phyloP scores from a whole-genome alignment of 2,329 filamentous ascomycete species.

The Aspergillus melleus region DNA sequence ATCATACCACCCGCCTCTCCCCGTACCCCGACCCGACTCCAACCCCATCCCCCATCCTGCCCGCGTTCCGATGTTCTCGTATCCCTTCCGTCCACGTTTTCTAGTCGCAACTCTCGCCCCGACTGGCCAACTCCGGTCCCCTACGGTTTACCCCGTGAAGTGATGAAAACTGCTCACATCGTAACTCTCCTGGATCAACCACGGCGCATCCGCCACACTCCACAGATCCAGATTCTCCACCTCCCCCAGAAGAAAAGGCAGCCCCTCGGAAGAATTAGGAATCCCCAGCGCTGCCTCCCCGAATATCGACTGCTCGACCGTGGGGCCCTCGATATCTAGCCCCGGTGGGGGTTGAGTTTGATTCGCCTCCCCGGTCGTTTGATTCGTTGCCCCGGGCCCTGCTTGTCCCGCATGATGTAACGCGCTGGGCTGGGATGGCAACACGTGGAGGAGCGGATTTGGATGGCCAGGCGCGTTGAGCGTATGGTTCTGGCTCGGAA shows the following conservation, averaged over 20 bases:
- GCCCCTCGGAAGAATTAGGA: background rate
- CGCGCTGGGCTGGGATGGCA: background rate
- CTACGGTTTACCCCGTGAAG: background rate
- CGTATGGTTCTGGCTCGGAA: background rate
- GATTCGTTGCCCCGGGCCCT: background rate
- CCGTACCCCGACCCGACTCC: background rate
- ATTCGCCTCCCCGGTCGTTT: background rate
- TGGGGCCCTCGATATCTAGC: background rate
- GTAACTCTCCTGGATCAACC: slow-evolving; percentile 31
- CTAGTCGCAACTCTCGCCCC: background rate
- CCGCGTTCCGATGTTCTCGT: background rate
- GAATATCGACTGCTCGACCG: background rate
- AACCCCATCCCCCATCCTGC: background rate
- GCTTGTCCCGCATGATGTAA: background rate
- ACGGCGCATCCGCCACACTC: slow-evolving; percentile 36
- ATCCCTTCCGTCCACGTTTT: background rate
- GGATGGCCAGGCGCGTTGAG: background rate
- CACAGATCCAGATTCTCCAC: slow-evolving; percentile 22
- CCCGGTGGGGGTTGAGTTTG: background rate
- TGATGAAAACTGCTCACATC: background rate
- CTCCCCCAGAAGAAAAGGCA: background rate
- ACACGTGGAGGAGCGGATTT: background rate
- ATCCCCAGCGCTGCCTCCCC: background rate
- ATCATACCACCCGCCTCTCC: background rate
- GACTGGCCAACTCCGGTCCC: background rate